A percentile compares a stretch with the other conserved stretches of the same genome.
Conservation (phyloP, 2,329 filamentous ascomycete species). For the Aspergillus fischeri region DNA sequence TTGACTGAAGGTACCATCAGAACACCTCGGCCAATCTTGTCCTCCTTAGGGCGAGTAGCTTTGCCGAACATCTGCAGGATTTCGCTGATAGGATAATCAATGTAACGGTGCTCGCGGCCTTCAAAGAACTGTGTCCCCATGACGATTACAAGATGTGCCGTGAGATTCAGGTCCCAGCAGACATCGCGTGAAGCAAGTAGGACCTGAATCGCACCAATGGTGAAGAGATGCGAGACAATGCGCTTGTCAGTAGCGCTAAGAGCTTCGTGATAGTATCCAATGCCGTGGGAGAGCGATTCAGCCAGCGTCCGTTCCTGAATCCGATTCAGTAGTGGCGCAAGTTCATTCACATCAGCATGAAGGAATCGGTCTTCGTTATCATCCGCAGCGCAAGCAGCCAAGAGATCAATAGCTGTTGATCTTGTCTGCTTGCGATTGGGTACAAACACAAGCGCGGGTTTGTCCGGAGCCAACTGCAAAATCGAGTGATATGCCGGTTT, state of each 20-base stretch:
- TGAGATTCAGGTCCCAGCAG: conserved; percentile 90
- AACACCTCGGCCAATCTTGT: conserved; percentile 82
- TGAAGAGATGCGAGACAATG: conserved; percentile 89
- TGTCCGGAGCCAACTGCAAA: conserved; percentile 79
- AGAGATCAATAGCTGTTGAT: conserved; percentile 76
- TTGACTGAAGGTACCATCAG: conserved; percentile 94
- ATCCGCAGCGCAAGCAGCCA: conserved; percentile 81
- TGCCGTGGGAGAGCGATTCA: conserved; percentile 85
- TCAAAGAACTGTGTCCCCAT: conserved; percentile 99
- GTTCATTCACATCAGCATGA: conserved; percentile 75
- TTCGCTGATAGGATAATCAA: conserved; percentile 92
- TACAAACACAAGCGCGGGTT: conserved; percentile 88
- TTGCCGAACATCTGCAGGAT: conserved; percentile 98
- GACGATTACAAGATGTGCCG: conserved; percentile 84
- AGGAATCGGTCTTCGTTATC: conserved; percentile 93
- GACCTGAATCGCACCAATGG: conserved; percentile 83
- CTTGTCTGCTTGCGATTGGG: conserved; percentile 91
- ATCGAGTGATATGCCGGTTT: conserved; percentile 89
- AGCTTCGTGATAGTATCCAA: conserved; percentile 96
- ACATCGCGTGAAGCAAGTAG: conserved; percentile 79
- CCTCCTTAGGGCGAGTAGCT: conserved; percentile 71
- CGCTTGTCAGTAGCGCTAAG: conserved; percentile 83
- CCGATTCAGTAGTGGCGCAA: conserved; percentile 74
- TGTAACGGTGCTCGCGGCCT: conserved; percentile 91
- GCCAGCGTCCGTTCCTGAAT: conserved; percentile 83